Percentiles rank a stretch among this genome's conserved stretches.
Conservation (phyloP, 2,329 filamentous ascomycete genomes). For the Ascochyta clinopodiicola region DNA sequence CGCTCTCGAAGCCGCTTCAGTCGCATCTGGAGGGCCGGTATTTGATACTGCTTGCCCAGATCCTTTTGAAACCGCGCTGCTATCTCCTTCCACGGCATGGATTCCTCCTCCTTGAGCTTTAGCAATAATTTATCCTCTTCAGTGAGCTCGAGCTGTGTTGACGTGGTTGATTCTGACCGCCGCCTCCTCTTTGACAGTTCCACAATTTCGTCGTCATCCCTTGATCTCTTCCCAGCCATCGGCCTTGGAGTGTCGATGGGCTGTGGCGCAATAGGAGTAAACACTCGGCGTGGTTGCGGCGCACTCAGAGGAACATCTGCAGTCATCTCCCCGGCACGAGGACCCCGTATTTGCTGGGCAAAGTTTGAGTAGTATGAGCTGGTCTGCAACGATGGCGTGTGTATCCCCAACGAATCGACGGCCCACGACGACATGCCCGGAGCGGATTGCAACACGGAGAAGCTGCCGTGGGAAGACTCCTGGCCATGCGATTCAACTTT, state of each 20-base stretch:
- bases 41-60: conserved; percentile 57
- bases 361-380: conserved; percentile 39
- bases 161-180: conserved; percentile 47
- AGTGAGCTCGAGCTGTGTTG: conserved; percentile 51
- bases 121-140: conserved; percentile 60
- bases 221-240: conserved; percentile 45
- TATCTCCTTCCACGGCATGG: conserved; percentile 63
- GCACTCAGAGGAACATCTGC: conserved; percentile 15
- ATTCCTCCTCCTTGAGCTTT: conserved; percentile 59
- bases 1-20: conserved; percentile 59
- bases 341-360: conserved; percentile 5
- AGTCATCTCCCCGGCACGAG: neutral
- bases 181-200: conserved; percentile 50
- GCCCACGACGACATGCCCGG: conserved; percentile 48
- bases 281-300: conserved; percentile 52
- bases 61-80: conserved; percentile 58
- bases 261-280: conserved; percentile 54
- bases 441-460: conserved; percentile 51
- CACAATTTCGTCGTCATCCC: conserved; percentile 46
- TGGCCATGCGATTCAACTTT: conserved; percentile 20
- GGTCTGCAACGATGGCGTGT: conserved; percentile 34
- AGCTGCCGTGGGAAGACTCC: conserved; percentile 51
- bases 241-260: conserved; percentile 44
- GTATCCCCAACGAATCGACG: conserved; percentile 51
- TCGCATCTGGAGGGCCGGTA: conserved; percentile 62